Evolutionary conservation across 2,329 filamentous ascomycete species (phyloP), one percentile per base, ranked within the genome.

Genomic region (Xylaria sp.): DNA sequence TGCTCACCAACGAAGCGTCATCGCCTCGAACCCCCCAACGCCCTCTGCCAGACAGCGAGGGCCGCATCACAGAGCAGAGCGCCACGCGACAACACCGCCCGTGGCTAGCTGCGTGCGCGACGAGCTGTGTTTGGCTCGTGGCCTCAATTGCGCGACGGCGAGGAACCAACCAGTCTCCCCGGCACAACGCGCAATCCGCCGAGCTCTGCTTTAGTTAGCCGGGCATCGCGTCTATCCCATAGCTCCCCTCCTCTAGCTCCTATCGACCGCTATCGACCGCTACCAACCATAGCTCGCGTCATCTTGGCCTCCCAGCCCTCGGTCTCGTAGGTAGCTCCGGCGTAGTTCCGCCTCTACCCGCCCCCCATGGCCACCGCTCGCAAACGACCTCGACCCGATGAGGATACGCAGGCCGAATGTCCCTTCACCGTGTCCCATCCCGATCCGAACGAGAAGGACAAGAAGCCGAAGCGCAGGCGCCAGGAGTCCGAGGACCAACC

Each of bases 381-480:
- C 67, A 86, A 86, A 76, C 81, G 84, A 67, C 80, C 82, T 62
- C 81, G 81, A 69, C 72, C 78, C 55, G 77, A 81, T 54, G 74
- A 77, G 61, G 83, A 85, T 67, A 80, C 77, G 65, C 79, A 82
- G 66, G 84, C 84, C 70, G 84, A 86, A 67, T 86, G 84, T 64
- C 83, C 83, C 10, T 87, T 85, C 62, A 74, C 72, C 38, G 78
- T 85, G 54, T 73, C 73, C 38, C 73, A 79, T 51, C 77, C 81
- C 62, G 79, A 82, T 58, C 75, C 79, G 8, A 83, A 81, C 59
- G 77, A 79, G 33, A 79, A 77, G 73, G 83, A 84, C 29, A 82
- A 81, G 63, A 81, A 80, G 67, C 70, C 76, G 65, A 80, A 80
- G 73, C 73, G 76, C 66, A 72, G 76, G 67, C 79, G 80, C 68